Percentiles rank a stretch among this genome's conserved stretches.
Evolutionary conservation across 2,329 filamentous ascomycete genomes (phyloP).

Genomic region (Aureobasidium sp.): DNA sequence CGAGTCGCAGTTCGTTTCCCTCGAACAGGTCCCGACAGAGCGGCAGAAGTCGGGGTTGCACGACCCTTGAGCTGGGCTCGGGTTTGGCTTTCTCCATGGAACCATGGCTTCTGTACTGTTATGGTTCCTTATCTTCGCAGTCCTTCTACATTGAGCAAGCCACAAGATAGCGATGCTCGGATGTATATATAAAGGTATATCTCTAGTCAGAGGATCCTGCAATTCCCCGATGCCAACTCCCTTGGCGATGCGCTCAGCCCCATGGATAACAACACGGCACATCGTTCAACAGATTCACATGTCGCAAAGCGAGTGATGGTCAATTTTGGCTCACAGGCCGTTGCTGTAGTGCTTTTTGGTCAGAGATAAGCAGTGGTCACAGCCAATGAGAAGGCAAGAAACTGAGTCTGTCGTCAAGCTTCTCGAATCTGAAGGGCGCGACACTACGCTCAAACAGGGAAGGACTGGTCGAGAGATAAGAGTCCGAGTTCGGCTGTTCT

Average conservation of each 20-base stretch:
- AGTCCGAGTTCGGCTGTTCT: background rate
- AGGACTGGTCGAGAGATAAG: conserved; percentile 5
- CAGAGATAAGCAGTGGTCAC: background rate
- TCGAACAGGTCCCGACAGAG: background rate
- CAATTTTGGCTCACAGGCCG: conserved; percentile 1
- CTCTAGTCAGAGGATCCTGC: background rate
- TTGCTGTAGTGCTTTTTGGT: conserved; percentile 4
- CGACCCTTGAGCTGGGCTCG: background rate
- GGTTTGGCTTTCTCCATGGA: background rate
- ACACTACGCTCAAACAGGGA: background rate
- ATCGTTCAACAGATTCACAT: conserved; percentile 5
- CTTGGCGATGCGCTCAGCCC: conserved; percentile 3
- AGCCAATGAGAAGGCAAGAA: background rate
- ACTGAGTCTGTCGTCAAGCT: background rate
- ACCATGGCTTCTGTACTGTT: too few relatives aligned
- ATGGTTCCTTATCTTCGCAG: background rate
- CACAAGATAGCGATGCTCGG: background rate
- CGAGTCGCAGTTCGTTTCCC: background rate
- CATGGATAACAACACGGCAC: conserved; percentile 3
- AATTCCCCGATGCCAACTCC: background rate
- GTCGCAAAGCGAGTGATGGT: conserved; percentile 1
- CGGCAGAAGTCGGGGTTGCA: background rate
- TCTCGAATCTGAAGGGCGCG: background rate
- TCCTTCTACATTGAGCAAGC: background rate
- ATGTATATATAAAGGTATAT: background rate